Evolutionary conservation across 2,329 filamentous ascomycete genomes (phyloP).

Genomic region (Trichoderma sp.): DNA sequence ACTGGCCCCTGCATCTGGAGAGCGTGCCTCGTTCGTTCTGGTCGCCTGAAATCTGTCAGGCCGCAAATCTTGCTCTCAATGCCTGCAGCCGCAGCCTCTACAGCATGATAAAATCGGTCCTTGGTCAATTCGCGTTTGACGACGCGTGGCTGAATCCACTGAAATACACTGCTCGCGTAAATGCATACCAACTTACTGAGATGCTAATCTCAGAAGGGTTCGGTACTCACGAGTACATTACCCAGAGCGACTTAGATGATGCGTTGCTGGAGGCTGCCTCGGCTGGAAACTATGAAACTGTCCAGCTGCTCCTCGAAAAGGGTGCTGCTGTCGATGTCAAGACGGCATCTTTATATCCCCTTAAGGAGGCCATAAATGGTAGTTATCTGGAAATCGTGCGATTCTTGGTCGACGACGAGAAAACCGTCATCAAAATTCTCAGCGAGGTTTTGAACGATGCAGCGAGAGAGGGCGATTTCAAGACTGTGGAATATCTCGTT

Average conservation of each 20-base stretch:
- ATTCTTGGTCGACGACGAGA: not conserved
- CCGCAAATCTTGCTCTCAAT: not conserved
- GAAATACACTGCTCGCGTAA: not conserved
- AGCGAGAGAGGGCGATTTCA: not conserved
- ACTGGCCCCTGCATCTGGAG: slow-evolving; percentile 9
- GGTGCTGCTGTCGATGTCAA: slow-evolving; percentile 18
- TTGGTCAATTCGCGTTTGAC: not conserved
- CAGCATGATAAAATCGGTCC: not conserved
- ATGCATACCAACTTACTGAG: not conserved
- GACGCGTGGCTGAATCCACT: not conserved
- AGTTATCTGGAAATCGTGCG: not conserved
- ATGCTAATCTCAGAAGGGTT: not conserved
- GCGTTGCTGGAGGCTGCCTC: not conserved
- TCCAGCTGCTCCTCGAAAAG: slow-evolving; percentile 7
- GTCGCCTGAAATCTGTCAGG: not conserved
- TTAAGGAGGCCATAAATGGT: not conserved
- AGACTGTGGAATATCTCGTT: not conserved
- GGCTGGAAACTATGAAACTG: not conserved
- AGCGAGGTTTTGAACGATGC: not conserved
- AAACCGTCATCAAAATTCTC: not conserved
- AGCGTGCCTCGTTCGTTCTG: not conserved
- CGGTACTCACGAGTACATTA: not conserved
- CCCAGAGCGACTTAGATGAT: not conserved
- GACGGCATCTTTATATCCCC: not conserved
- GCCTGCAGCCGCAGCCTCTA: slow-evolving; percentile 7